A percentile compares a stretch with the other conserved stretches of the same genome.
These are phyloP conservation scores for Posidonia australis DNA, from an alignment of 106 monocot genomes.

Conservation along the genomic window DNA sequence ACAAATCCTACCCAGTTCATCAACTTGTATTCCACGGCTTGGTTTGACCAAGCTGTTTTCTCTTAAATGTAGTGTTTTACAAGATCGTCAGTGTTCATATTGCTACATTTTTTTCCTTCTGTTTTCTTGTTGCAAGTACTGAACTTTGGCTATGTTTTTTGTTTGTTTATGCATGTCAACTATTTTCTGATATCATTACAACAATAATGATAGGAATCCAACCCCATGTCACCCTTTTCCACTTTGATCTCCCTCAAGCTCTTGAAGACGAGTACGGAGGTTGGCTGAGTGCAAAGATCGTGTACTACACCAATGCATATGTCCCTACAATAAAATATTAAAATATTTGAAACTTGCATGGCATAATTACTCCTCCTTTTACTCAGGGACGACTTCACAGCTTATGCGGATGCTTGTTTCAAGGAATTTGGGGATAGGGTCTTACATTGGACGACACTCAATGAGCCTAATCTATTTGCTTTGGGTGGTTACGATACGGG, in stretches of 20 bases:
- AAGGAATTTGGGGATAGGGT: slow-evolving; percentile 56
- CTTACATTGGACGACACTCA: slow-evolving; percentile 65
- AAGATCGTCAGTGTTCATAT: neutral
- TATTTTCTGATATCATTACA: neutral
- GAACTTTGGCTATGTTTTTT: neutral
- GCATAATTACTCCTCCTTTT: neutral
- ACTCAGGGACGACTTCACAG: slow-evolving; percentile 29
- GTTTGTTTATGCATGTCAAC: neutral
- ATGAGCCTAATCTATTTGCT: slow-evolving; percentile 40
- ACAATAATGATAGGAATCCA: slow-evolving; percentile 24
- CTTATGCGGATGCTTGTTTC: slow-evolving; percentile 40
- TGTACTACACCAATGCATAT: slow-evolving; percentile 14
- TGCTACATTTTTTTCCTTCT: neutral
- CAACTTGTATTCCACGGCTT: too few relatives aligned
- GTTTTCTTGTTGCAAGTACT: neutral
- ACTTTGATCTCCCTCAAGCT: slow-evolving; percentile 62
- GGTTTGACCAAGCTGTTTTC: too few relatives aligned
- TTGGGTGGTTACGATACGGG: slow-evolving; percentile 21
- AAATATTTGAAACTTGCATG: too few relatives aligned
- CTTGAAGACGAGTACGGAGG: slow-evolving; percentile 53
- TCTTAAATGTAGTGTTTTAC: too few relatives aligned
- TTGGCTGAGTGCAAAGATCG: slow-evolving; percentile 34
- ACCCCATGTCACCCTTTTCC: slow-evolving; percentile 61
- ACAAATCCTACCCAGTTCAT: too few relatives aligned
- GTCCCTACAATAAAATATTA: too few relatives aligned